Evolutionary conservation across 352 stramenopile genomes (phyloP).

Genomic region (Elongisporangium prolatum): DNA sequence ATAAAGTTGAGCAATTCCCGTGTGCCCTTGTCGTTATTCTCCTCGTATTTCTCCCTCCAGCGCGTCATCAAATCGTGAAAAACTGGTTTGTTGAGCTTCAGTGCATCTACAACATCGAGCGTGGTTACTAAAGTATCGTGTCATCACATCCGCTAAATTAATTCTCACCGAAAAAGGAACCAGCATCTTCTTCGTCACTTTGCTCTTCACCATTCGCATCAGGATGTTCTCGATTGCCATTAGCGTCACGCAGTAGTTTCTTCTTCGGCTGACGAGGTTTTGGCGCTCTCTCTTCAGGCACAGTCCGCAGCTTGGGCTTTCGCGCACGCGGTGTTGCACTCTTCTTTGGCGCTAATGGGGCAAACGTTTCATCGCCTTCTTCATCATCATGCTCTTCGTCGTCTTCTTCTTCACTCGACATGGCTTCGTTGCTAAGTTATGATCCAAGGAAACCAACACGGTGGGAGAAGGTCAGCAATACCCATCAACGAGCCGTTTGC

Average conservation of each 20-base stretch:
- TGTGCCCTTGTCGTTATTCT: slow-evolving; percentile 38
- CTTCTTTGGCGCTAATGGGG: not conserved
- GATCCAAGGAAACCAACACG: not conserved
- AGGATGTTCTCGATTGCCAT: not conserved
- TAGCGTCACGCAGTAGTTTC: slow-evolving; percentile 3
- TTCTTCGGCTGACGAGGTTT: slow-evolving; percentile 1
- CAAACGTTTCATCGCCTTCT: slow-evolving; percentile 21
- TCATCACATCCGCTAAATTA: slow-evolving; percentile 3
- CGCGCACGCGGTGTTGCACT: not conserved
- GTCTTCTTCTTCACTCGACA: slow-evolving; percentile 5
- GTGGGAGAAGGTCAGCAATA: not conserved
- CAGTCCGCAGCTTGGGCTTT: not conserved
- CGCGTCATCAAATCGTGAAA: slow-evolving; percentile 46
- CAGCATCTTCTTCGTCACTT: slow-evolving; percentile 4
- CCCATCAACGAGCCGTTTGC: slow-evolving; percentile 24
- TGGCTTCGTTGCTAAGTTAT: slow-evolving; percentile 3
- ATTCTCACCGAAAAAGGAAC: slow-evolving; percentile 2
- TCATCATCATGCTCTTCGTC: slow-evolving; percentile 12
- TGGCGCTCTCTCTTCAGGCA: slow-evolving; percentile 8
- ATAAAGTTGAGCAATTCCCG: slow-evolving; percentile 80
- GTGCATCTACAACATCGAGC: slow-evolving; percentile 33
- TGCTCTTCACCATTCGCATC: slow-evolving; percentile 13
- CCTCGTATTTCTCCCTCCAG: slow-evolving; percentile 74
- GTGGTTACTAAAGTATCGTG: not conserved
- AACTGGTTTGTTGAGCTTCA: slow-evolving; percentile 48